Percentiles rank a stretch among this genome's conserved stretches.
phyloP scores from a whole-genome alignment of 2,329 filamentous ascomycete species.

The Aspergillus flavus region DNA sequence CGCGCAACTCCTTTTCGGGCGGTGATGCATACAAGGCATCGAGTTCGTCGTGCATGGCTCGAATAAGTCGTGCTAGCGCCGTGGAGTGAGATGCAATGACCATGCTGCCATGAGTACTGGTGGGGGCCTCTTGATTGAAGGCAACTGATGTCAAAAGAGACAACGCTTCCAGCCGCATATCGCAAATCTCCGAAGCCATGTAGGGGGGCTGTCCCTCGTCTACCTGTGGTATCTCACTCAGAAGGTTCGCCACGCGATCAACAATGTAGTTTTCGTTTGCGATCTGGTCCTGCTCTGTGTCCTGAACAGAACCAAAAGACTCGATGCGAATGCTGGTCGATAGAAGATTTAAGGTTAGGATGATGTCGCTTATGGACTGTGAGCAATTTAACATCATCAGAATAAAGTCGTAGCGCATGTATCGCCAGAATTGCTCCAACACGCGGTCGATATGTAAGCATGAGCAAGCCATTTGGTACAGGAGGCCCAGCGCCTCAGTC shows the following conservation, averaged over 20 bases:
- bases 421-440: slow-evolving; percentile 55
- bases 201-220: slow-evolving; percentile 48
- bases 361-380: slow-evolving; percentile 60
- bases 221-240: slow-evolving; percentile 56
- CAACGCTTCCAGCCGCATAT: slow-evolving; percentile 49
- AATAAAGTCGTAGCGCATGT: slow-evolving; percentile 60
- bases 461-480: slow-evolving; percentile 55
- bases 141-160: slow-evolving; percentile 46
- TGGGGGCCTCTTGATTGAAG: slow-evolving; percentile 58
- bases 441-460: slow-evolving; percentile 49
- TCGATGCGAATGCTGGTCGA: slow-evolving; percentile 55
- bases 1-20: slow-evolving; percentile 50
- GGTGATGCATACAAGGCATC: slow-evolving; percentile 58
- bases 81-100: slow-evolving; percentile 70
- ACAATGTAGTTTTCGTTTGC: slow-evolving; percentile 53
- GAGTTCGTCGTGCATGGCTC: slow-evolving; percentile 74
- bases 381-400: slow-evolving; percentile 61
- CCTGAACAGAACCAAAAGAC: slow-evolving; percentile 58
- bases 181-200: slow-evolving; percentile 40
- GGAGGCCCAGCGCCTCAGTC: slow-evolving; percentile 56
- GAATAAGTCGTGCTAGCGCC: slow-evolving; percentile 73
- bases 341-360: slow-evolving; percentile 57
- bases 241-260: slow-evolving; percentile 59
- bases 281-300: slow-evolving; percentile 41
- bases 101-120: slow-evolving; percentile 58